Base-by-base conservation (phyloP, 805 yeast species). In the Pichia eremophila region DNA sequence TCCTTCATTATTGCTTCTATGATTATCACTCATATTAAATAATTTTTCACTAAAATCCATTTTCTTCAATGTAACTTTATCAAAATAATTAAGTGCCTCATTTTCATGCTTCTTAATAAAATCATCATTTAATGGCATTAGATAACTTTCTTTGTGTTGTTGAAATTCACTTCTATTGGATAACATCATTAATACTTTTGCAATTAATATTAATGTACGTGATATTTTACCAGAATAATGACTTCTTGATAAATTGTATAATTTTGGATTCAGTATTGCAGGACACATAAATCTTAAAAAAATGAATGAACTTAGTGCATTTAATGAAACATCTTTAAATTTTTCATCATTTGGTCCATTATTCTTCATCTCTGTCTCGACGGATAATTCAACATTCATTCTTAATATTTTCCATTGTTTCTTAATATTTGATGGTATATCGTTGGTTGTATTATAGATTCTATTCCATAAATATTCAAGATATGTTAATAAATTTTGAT, bases 221-320 rank as follows among this genome's bases (percentile, higher is more conserved):
- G 88, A 90, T 2, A 81, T 72, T 11, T 72, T 71, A 2, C 89
- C 87, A 9, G 80, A 73, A 50, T 88, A 87, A 55, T 85, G 91
- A 36, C 76, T 71, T 45, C 77, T 73, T 0, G 87, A 77, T 44
- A 93, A 68, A 51, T 81, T 80, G 62, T 88, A 89, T 43, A 90
- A 64, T 57, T 87, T 88, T 0, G 99, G 99, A 57, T 88, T 90
- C 59, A 93, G 66, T 29, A 91, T 76, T 0, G 96, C 95, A 0
- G 99, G 98, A 57, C 96, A 89, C 53, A 89, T 76, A 63, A 83
- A 86, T 50, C 96, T 70, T 50, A 91, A 66, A 61, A 91, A 93
- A 12, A 91, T 67, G 57, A 93, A 85, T 0, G 96, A 89, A 19
- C 93, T 77, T 32, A 90, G 67, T 44, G 95, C 85, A 58, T 89